A percentile compares a stretch with the other conserved stretches of the same genome.
Evolutionary conservation across 495 filamentous ascomycete species (phyloP).

Genomic region (Neurospora hispaniola): DNA sequence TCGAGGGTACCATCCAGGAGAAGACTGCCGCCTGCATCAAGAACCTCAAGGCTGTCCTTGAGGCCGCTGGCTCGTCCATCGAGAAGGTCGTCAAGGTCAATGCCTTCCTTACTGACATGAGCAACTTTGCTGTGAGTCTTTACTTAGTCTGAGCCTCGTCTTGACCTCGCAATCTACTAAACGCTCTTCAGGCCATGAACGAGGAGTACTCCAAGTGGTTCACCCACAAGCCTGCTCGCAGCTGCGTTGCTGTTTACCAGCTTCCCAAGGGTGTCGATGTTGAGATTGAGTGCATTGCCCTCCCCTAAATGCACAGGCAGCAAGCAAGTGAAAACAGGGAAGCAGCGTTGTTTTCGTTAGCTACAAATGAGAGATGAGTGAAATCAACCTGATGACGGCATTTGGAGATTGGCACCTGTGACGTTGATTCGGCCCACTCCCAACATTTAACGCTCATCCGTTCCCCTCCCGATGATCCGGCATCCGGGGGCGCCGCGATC

Average conservation of each 20-base stretch:
- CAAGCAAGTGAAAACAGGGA: background rate
- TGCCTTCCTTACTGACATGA: slow-evolving; percentile 78
- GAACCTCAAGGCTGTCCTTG: slow-evolving; percentile 68
- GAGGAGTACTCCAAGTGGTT: slow-evolving; percentile 81
- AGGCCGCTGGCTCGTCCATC: slow-evolving; percentile 65
- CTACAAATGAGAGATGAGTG: slow-evolving; percentile 5
- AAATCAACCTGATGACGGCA: background rate
- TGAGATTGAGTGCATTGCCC: slow-evolving; percentile 86
- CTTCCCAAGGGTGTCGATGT: slow-evolving; percentile 83
- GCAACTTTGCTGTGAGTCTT: slow-evolving; percentile 50
- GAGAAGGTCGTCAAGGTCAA: slow-evolving; percentile 70
- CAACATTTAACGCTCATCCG: background rate
- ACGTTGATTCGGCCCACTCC: background rate
- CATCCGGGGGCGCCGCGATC: background rate
- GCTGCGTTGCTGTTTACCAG: slow-evolving; percentile 84
- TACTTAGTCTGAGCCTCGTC: background rate
- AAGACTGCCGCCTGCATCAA: slow-evolving; percentile 66
- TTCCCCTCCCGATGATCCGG: background rate
- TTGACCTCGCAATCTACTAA: slow-evolving; percentile 3
- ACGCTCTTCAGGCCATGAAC: slow-evolving; percentile 56
- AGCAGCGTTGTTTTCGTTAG: background rate
- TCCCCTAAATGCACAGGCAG: slow-evolving; percentile 38
- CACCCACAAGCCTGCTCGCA: slow-evolving; percentile 77
- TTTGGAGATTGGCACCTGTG: background rate
- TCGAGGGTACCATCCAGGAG: slow-evolving; percentile 65